Percentiles rank a stretch among this genome's conserved stretches.
These are phyloP conservation scores for Ustilago shanxiensis DNA, from an alignment of 1,284 basidiomycete species.

Conservation along the genomic window DNA sequence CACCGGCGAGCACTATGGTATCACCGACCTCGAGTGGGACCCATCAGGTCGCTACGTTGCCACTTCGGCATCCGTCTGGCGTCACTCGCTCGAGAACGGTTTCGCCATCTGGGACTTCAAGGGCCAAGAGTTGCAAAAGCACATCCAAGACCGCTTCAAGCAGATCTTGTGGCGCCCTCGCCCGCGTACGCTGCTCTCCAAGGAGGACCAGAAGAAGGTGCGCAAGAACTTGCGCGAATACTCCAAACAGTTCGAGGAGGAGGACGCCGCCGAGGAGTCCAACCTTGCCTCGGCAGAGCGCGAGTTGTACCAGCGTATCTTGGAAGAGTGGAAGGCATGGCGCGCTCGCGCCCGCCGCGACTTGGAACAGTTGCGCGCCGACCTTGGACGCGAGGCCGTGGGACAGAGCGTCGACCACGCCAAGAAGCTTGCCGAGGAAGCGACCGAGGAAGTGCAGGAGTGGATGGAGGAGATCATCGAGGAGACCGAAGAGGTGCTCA, in stretches of 20 bases:
- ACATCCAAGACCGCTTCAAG: slow-evolving; percentile 94
- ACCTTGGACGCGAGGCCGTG: slow-evolving; percentile 49
- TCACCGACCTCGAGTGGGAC: slow-evolving; percentile 99
- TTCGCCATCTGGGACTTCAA: slow-evolving; percentile 98
- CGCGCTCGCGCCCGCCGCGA: slow-evolving; percentile 65
- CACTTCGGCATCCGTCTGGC: slow-evolving; percentile 94
- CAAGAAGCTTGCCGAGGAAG: slow-evolving; percentile 63
- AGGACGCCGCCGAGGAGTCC: slow-evolving; percentile 94
- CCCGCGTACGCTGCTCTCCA: slow-evolving; percentile 85
- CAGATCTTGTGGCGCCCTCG: slow-evolving; percentile 98
- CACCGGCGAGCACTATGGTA: slow-evolving; percentile 94
- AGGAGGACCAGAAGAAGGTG: slow-evolving; percentile 89
- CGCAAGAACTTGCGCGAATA: slow-evolving; percentile 92
- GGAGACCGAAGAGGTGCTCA: slow-evolving; percentile 67
- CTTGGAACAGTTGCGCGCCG: slow-evolving; percentile 54
- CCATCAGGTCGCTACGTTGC: slow-evolving; percentile 93
- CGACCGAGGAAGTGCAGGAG: slow-evolving; percentile 68
- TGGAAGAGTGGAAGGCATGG: slow-evolving; percentile 99
- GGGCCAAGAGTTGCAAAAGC: slow-evolving; percentile 89
- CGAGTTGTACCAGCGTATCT: slow-evolving; percentile 87
- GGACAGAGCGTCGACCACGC: slow-evolving; percentile 53
- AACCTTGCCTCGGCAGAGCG: slow-evolving; percentile 93
- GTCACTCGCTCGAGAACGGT: slow-evolving; percentile 94
- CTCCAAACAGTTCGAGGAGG: slow-evolving; percentile 93
- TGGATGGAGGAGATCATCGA: slow-evolving; percentile 70